Evolutionary conservation across 148 eudicot genomes (phyloP).

Genomic region (Fallopia convolvulus): DNA sequence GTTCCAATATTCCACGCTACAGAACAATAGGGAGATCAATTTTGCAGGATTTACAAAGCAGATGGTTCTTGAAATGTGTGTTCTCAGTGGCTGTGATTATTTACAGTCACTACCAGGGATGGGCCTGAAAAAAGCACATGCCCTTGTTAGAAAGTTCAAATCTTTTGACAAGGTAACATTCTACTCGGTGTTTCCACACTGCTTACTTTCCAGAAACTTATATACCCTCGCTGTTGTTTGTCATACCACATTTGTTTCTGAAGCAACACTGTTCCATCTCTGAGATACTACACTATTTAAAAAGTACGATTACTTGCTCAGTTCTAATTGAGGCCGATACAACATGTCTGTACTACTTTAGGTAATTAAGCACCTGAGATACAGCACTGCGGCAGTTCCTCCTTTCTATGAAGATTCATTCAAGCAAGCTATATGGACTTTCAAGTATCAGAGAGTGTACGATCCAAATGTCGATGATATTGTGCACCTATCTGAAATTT

Average conservation of each 20-base stretch:
- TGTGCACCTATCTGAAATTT: conserved; percentile 50
- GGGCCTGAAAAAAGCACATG: conserved; percentile 93
- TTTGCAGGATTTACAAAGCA: conserved; percentile 70
- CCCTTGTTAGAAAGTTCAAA: conserved; percentile 68
- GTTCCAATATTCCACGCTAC: conserved; percentile 50
- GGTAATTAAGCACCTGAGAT: conserved; percentile 89
- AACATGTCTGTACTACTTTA: conserved; percentile 18
- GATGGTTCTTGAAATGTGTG: conserved; percentile 94
- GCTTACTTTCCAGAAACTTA: not conserved
- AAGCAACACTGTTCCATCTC: not conserved
- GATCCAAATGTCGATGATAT: conserved; percentile 62
- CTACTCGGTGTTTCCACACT: not conserved
- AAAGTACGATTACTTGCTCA: not conserved
- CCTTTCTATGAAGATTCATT: conserved; percentile 83
- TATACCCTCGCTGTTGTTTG: not conserved
- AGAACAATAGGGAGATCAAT: conserved; percentile 64
- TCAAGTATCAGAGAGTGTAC: conserved; percentile 93
- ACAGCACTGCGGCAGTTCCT: conserved; percentile 55
- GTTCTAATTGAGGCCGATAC: not conserved
- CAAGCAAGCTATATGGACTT: conserved; percentile 79
- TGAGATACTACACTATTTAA: not conserved
- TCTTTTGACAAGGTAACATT: conserved; percentile 62
- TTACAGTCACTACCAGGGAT: conserved; percentile 85
- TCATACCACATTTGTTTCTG: not conserved
- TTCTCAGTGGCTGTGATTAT: conserved; percentile 97